Evolutionary conservation across 2,329 filamentous ascomycete genomes (phyloP), one percentile per base, ranked within the genome.

Genomic region (Botrytis elliptica): DNA sequence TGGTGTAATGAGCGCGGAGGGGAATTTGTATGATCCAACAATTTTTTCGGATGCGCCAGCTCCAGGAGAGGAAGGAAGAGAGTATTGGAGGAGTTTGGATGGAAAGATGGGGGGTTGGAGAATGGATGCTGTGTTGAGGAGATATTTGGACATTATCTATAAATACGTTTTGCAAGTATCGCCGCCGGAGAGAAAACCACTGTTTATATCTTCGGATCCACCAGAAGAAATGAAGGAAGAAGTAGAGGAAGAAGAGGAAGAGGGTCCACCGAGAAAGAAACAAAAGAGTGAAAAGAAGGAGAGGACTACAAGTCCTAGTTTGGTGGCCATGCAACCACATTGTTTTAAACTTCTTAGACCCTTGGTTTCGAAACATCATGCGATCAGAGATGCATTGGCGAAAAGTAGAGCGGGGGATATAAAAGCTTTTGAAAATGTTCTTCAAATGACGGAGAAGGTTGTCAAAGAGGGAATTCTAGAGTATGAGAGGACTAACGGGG

Each of bases 1-100:
- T 82, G 96, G 88, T 29, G 90, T 99, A 70, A 98, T 99, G 96
- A 95, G 92, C 77, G 96, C 96, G 8, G 96, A 99, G 83, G 96
- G 94, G 0, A 97, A 98, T 81, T 87, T 99, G 0, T 95, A 94
- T 80, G 94, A 99, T 80, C 96, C 96, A 0, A 90, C 90, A 3
- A 92, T 99, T 62, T 99, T 99, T 80, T 90, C 91, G 22, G 83
- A 85, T 46, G 86, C 90, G 25, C 94, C 94, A 0, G 81, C 88
- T 0, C 79, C 85, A 0, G 92, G 90, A 0, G 82, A 90, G 65
- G 90, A 93, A 81, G 90, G 89, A 0, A 87, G 92, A 74, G 94
- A 97, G 79, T 98, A 96, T 82, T 98, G 95, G 95, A 87, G 92
- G 49, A 93, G 93, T 0, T 86, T 84, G 70, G 89, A 95, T 79